Percentiles rank a stretch among this genome's conserved stretches.
phyloP scores from a whole-genome alignment of 305 asterid species.

The Fraxinus nigra region DNA sequence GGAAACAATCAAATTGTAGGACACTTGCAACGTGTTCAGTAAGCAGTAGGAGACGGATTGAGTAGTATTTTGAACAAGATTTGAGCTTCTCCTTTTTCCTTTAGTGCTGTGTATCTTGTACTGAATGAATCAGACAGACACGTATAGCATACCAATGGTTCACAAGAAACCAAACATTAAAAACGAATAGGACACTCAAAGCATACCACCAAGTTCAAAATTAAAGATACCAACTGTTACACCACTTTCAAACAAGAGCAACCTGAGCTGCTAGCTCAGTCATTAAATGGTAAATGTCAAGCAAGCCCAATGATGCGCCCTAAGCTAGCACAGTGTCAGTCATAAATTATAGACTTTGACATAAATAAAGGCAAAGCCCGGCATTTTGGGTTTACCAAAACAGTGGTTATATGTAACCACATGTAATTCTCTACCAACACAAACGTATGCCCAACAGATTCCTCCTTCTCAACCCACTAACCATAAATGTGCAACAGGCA shows the following conservation, averaged over 20 bases:
- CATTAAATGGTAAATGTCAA: background rate
- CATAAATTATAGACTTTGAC: background rate
- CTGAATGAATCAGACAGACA: background rate
- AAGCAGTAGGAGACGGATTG: background rate
- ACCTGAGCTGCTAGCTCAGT: background rate
- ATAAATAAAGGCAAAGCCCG: background rate
- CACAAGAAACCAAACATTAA: conserved; percentile 18
- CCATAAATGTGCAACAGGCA: background rate
- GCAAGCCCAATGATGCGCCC: background rate
- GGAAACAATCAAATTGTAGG: conserved; percentile 19
- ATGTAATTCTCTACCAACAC: background rate
- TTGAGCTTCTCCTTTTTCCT: background rate
- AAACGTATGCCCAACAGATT: background rate
- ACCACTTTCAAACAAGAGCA: background rate
- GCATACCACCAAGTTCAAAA: background rate
- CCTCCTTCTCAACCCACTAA: background rate
- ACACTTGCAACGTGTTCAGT: conserved; percentile 18
- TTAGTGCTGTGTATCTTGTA: background rate
- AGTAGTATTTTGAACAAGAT: background rate
- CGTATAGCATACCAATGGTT: conserved; percentile 21
- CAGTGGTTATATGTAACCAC: background rate
- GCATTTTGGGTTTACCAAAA: background rate
- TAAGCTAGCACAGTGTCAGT: background rate
- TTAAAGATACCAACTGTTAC: conserved; percentile 15
- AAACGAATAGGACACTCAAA: too few species aligned